These are phyloP conservation scores for Daldinia eschscholtzii DNA, from an alignment of 2,329 filamentous ascomycete genomes.

Conservation along the genomic window DNA sequence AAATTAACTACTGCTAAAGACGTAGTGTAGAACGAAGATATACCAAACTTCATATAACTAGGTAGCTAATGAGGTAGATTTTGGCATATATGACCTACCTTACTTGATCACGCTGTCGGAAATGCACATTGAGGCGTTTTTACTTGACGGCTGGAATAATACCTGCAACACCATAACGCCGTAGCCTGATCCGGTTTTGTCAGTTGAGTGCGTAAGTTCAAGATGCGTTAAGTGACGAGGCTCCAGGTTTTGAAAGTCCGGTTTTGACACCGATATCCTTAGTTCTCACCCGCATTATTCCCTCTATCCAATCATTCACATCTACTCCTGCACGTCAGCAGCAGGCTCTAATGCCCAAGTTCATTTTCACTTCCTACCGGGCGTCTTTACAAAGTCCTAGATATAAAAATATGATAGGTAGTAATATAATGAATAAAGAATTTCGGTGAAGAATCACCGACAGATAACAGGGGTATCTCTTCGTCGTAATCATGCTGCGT, in stretches of 20 bases:
- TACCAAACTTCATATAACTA: not conserved
- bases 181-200: conserved; percentile 23
- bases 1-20: not conserved
- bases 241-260: conserved; percentile 27
- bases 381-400: not conserved
- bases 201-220: not conserved
- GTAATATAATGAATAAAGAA: not conserved
- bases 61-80: not conserved
- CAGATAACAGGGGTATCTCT: conserved; percentile 39
- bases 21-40: not conserved
- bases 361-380: not conserved
- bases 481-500: conserved; percentile 29
- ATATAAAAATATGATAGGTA: not conserved
- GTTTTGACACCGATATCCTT: conserved; percentile 31
- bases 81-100: not conserved
- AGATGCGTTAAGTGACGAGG: not conserved
- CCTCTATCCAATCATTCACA: conserved; percentile 17
- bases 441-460: conserved; percentile 9
- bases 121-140: not conserved
- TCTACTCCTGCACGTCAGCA: not conserved
- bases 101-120: not conserved
- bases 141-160: not conserved
- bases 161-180: not conserved
- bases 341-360: conserved; percentile 25
- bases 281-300: conserved; percentile 5